These are phyloP conservation scores for Monosporascus sp. DNA, from an alignment of 2,329 filamentous ascomycete species.

Conservation along the genomic window DNA sequence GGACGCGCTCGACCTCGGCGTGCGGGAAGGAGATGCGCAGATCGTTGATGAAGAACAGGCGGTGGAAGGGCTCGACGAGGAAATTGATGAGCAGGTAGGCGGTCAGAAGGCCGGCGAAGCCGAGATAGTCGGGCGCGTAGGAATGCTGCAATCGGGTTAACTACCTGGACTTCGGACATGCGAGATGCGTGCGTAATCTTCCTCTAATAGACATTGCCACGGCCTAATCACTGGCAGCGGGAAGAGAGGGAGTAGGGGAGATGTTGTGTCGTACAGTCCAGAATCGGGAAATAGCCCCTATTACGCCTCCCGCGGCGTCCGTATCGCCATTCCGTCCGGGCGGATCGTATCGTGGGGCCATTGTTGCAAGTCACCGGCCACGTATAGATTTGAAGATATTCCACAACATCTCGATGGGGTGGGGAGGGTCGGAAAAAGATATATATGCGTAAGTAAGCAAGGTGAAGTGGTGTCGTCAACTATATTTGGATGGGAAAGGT, in stretches of 20 bases:
- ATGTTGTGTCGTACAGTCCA: conserved; percentile 40
- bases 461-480: too few species aligned
- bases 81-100: conserved; percentile 64
- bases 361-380: conserved; percentile 39
- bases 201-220: conserved; percentile 5
- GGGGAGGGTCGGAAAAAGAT: background rate
- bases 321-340: conserved; percentile 10
- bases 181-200: too few species aligned
- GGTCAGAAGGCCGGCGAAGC: conserved; percentile 63
- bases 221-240: background rate
- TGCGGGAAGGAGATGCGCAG: conserved; percentile 80
- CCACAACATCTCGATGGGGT: conserved; percentile 30
- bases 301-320: conserved; percentile 12
- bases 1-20: conserved; percentile 76
- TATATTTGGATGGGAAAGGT: too few species aligned
- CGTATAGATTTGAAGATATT: conserved; percentile 30
- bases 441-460: background rate
- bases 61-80: conserved; percentile 80
- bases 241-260: background rate
- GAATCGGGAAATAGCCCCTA: conserved; percentile 34
- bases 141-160: conserved; percentile 51
- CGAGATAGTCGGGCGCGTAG: conserved; percentile 84
- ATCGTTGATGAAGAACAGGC: conserved; percentile 88
- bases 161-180: too few species aligned
- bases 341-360: conserved; percentile 29